phyloP scores from a whole-genome alignment of 106 monocot genomes.

The Dioscorea dumetorum region DNA sequence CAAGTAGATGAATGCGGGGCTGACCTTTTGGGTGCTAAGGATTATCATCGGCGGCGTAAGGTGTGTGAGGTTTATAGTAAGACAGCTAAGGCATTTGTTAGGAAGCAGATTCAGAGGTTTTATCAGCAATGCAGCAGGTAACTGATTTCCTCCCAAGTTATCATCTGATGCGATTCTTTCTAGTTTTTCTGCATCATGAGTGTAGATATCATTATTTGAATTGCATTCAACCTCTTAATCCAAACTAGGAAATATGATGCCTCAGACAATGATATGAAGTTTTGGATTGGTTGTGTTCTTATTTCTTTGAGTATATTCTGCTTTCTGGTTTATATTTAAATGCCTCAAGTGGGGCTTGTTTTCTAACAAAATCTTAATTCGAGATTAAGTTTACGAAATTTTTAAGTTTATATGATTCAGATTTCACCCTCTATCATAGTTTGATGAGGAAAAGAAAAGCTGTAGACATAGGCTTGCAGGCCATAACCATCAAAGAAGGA shows the following conservation, averaged over 20 bases:
- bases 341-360: not conserved
- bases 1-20: slow-evolving; percentile 87
- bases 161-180: too few species aligned
- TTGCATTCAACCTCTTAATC: too few species aligned
- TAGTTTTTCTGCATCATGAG: too few species aligned
- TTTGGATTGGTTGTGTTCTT: too few species aligned
- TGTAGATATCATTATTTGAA: too few species aligned
- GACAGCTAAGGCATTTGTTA: slow-evolving; percentile 68
- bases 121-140: slow-evolving; percentile 99
- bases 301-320: too few species aligned
- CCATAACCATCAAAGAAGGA: slow-evolving; percentile 82
- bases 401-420: not conserved
- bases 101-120: slow-evolving; percentile 91
- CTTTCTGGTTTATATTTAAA: too few species aligned
- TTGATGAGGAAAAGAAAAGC: slow-evolving; percentile 97
- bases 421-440: slow-evolving; percentile 60
- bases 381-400: not conserved
- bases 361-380: not conserved
- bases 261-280: too few species aligned
- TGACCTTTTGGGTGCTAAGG: slow-evolving; percentile 80
- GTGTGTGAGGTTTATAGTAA: slow-evolving; percentile 97
- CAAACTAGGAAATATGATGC: too few species aligned
- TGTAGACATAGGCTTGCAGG: slow-evolving; percentile 89
- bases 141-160: too few species aligned
- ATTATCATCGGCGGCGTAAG: slow-evolving; percentile 93